phyloP scores from a whole-genome alignment of 768 basidiomycete genomes.

The Hydnomerulius pinastri region DNA sequence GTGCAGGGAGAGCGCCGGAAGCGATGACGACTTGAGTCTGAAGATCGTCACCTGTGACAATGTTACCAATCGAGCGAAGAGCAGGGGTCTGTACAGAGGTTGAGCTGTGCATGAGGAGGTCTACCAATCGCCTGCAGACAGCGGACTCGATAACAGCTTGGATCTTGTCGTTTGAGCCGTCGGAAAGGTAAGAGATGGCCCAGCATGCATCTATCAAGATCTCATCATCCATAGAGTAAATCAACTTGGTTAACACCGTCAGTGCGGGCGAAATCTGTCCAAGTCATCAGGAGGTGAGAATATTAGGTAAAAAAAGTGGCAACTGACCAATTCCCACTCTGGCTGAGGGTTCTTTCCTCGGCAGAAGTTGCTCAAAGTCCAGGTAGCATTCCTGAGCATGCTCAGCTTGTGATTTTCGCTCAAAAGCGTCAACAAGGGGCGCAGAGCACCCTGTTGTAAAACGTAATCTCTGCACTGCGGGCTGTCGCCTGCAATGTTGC shows the following conservation, averaged over 20 bases:
- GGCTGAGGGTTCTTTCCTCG: conserved; percentile 97
- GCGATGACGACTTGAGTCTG: conserved; percentile 99
- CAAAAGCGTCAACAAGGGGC: conserved; percentile 85
- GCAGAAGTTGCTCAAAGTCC: conserved; percentile 99
- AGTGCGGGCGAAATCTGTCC: conserved; percentile 92
- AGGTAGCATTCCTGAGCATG: conserved; percentile 98
- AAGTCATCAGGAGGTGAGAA: conserved; percentile 14
- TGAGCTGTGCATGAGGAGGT: conserved; percentile 92
- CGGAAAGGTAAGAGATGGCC: conserved; percentile 99
- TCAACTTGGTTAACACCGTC: conserved; percentile 95
- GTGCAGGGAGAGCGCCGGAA: conserved; percentile 93
- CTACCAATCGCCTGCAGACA: conserved; percentile 95
- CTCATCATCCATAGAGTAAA: conserved; percentile 98
- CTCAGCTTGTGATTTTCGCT: conserved; percentile 98
- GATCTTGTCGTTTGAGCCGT: conserved; percentile 99
- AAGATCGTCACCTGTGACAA: conserved; percentile 98
- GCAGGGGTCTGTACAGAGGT: conserved; percentile 98
- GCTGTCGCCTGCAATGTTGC: conserved; percentile 98
- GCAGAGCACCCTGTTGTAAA: conserved; percentile 87
- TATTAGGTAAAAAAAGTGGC: conserved; percentile 6
- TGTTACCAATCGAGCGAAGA: conserved; percentile 97
- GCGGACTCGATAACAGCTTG: conserved; percentile 99
- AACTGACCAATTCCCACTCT: conserved; percentile 90
- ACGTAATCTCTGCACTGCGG: conserved; percentile 98
- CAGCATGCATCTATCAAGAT: conserved; percentile 99